phyloP scores from a whole-genome alignment of 306 rosid genomes.

The Ormosia emarginata region DNA sequence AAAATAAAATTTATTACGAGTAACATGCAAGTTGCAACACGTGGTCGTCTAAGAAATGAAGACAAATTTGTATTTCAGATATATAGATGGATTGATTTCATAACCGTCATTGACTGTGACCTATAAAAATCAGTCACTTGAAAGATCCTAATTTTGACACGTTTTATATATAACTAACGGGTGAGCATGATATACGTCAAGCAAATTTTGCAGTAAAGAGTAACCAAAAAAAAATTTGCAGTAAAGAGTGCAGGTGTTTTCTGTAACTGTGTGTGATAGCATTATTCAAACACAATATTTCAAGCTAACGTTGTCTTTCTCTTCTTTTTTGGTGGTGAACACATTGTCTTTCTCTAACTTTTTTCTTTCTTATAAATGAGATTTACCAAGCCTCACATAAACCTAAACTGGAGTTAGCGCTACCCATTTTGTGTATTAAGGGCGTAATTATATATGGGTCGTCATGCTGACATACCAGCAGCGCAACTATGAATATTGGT shows the following conservation, averaged over 20 bases:
- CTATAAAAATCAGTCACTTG: neutral
- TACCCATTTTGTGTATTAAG: neutral
- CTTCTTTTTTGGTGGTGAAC: too few relatives aligned
- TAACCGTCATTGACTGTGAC: neutral
- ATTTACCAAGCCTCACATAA: neutral
- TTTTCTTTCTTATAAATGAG: too few relatives aligned
- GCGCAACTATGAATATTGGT: neutral
- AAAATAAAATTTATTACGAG: neutral
- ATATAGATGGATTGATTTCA: constrained; percentile 12
- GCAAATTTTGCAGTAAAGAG: neutral
- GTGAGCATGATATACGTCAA: neutral
- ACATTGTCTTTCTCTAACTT: too few relatives aligned
- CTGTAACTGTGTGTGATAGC: too few relatives aligned
- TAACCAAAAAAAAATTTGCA: too few relatives aligned
- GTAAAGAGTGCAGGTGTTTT: too few relatives aligned
- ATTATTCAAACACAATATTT: neutral
- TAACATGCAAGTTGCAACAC: neutral
- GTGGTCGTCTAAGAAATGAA: neutral
- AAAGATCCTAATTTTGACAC: neutral
- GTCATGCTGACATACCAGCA: constrained; percentile 26
- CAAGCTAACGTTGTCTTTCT: neutral
- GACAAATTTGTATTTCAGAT: neutral
- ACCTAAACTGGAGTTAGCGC: neutral
- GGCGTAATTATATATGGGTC: neutral
- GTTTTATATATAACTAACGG: neutral